Conservation (phyloP, 1,284 basidiomycete genomes). For the Marasmius fiardii region DNA sequence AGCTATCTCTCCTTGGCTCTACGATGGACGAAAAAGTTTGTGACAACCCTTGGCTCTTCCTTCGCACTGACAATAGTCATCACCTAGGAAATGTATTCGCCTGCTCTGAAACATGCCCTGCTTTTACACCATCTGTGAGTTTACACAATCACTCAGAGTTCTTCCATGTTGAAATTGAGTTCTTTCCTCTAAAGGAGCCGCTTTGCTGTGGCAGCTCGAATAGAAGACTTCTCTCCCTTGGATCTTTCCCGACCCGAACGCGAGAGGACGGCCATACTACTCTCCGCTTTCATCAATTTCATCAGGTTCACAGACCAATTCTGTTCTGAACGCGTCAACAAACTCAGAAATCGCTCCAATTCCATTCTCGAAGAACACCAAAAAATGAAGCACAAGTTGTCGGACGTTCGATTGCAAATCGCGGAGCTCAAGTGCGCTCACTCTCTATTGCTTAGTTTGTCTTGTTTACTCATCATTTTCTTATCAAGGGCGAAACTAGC, state of each 20-base stretch:
- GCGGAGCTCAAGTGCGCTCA: constrained; percentile 57
- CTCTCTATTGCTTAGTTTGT: neutral
- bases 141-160: neutral
- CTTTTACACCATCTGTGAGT: constrained; percentile 66
- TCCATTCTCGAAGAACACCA: constrained; percentile 54
- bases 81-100: constrained; percentile 64
- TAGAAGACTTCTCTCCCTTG: constrained; percentile 72
- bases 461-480: neutral
- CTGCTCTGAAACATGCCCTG: constrained; percentile 56
- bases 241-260: constrained; percentile 75
- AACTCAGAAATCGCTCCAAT: constrained; percentile 59
- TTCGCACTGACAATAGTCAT: constrained; percentile 10
- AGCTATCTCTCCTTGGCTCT: constrained; percentile 49
- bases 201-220: constrained; percentile 70
- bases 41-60: constrained; percentile 8
- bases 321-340: constrained; percentile 55
- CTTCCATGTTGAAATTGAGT: constrained; percentile 4
- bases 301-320: constrained; percentile 82
- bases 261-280: constrained; percentile 64
- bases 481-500: constrained; percentile 56
- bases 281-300: constrained; percentile 91
- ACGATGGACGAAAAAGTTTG: constrained; percentile 54
- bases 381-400: constrained; percentile 46
- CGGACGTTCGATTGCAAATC: constrained; percentile 52
- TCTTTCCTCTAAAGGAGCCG: constrained; percentile 41